Evolutionary conservation across 345 rosid genomes (phyloP), one percentile per base, ranked within the genome.

Genomic region (Eucalyptus sp.): DNA sequence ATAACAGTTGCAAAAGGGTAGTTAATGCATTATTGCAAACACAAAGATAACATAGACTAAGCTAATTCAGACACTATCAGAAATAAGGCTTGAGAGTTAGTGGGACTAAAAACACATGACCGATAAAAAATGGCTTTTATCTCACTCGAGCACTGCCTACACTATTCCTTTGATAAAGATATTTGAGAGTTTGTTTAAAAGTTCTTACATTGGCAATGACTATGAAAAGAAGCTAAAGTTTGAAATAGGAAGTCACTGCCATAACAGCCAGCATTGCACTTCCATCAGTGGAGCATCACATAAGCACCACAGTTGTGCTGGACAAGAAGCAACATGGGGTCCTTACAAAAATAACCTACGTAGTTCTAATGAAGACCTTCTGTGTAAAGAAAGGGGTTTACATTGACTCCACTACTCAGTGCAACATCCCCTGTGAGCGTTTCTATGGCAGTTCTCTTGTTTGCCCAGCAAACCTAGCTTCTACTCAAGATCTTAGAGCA

Each of bases 391-490:
- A 52, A 52, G 0, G 0, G 24, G 58, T 52, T 52, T 52, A 18
- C 24, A 52, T 7, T 52, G 58, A 52, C 58, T 52, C 58, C 58
- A 18, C 58, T 52, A 7, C 58, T 52, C 58, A 52, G 58, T 52
- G 58, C 58, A 52, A 52, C 25, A 52, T 52, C 25, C 58, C 58
- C 58, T 52, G 10, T 20, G 58, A 25, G 94, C 98, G 71, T 90
- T 91, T 93, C 93, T 93, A 87, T 87, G 76, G 46, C 96, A 92
- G 43, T 90, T 91, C 86, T 89, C 90, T 88, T 94, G 41, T 31
- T 31, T 8, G 41, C 41, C 41, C 87, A 6, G 80, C 80, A 16
- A 68, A 33, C 37, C 44, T 33, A 68, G 80, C 44, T 17, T 68
- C 44, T 33, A 17, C 80, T 31, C 44, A 31, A 68, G 37, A 68